phyloP scores from a whole-genome alignment of 2,329 filamentous ascomycete genomes.

The Dothideomycetes sp. region DNA sequence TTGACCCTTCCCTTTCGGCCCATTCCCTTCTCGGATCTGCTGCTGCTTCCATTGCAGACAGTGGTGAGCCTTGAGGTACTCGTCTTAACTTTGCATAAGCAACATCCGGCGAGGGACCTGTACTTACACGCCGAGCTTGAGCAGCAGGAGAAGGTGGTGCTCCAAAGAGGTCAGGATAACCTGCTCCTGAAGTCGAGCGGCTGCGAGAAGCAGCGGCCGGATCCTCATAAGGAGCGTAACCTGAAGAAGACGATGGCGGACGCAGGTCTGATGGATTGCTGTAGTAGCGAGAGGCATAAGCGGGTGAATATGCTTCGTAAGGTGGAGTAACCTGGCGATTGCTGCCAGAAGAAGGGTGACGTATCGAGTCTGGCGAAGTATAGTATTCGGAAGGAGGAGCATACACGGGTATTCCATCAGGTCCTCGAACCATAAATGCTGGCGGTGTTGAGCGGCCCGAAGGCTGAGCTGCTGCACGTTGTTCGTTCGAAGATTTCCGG shows the following conservation, averaged over 20 bases:
- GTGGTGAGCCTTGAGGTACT: conserved; percentile 17
- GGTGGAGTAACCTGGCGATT: conserved; percentile 25
- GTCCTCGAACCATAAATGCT: conserved; percentile 40
- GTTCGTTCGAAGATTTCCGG: conserved; percentile 20
- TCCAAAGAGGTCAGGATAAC: conserved; percentile 30
- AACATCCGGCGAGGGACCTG: conserved; percentile 26
- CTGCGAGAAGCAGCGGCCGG: conserved; percentile 29
- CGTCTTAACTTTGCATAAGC: conserved; percentile 25
- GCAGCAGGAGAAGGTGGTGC: conserved; percentile 22
- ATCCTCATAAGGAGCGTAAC: conserved; percentile 29
- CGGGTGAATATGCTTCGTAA: conserved; percentile 18
- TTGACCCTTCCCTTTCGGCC: background rate
- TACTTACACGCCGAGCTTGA: conserved; percentile 28
- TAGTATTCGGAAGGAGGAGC: conserved; percentile 25
- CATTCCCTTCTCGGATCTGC: background rate
- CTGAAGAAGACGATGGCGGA: conserved; percentile 30
- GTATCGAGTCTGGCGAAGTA: conserved; percentile 15
- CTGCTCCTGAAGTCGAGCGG: conserved; percentile 29
- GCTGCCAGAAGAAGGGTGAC: conserved; percentile 22
- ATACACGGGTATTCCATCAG: conserved; percentile 40
- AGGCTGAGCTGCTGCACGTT: conserved; percentile 19
- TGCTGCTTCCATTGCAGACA: conserved; percentile 8
- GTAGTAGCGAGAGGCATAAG: conserved; percentile 22
- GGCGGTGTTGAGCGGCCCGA: conserved; percentile 20
- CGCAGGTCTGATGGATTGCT: conserved; percentile 17